Evolutionary conservation across 2,329 filamentous ascomycete genomes (phyloP), one percentile per base, ranked within the genome.

Genomic region (Cladobotryum protrusum): DNA sequence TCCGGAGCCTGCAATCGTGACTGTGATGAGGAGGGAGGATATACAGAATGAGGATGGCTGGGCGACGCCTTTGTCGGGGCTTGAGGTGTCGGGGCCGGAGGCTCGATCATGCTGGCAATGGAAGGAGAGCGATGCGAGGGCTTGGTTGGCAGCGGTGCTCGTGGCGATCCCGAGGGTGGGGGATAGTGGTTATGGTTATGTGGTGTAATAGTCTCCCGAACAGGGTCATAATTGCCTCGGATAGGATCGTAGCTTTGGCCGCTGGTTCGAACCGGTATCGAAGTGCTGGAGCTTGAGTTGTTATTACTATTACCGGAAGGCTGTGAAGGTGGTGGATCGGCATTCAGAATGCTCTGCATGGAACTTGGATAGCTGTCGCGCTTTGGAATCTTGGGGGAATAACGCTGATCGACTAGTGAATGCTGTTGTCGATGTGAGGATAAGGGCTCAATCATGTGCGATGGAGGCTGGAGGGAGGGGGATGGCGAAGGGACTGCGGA

Each of bases 221-320:
- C 74, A 1, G 81, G 81, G 57, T 85, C 81, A 57, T 83, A 85
- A 56, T 78, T 83, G n/a, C 86, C 88, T 43, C 91, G 82, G 56
- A 96, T 90, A 1, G 91, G 91, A 66, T 96, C 91, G 69, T 93
- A 96, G 60, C 86, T 89, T 61, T 89, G 87, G 40, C 89, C 86
- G 61, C 86, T 87, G 13, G 85, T 83, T 45, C 85, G 74, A 44
- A 75, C 70, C 8, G 75, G 73, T 15, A 71, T 62, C 40, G 71
- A 53, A 54, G 67, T 55, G 71, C 50, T 75, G 68, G 48, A 36
- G 36, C 47, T 74, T 72, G 53, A 72, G 73, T 45, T 71, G 35
- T 19, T 40, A 12, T 12, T 18, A 47, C 65, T 66, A 34, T 35
- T 47, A 17, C 46, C 50, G 69, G 72, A 36, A 66, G 73, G 52